Evolutionary conservation across 352 stramenopile species (phyloP).

Genomic region (Pythium angustatum): DNA sequence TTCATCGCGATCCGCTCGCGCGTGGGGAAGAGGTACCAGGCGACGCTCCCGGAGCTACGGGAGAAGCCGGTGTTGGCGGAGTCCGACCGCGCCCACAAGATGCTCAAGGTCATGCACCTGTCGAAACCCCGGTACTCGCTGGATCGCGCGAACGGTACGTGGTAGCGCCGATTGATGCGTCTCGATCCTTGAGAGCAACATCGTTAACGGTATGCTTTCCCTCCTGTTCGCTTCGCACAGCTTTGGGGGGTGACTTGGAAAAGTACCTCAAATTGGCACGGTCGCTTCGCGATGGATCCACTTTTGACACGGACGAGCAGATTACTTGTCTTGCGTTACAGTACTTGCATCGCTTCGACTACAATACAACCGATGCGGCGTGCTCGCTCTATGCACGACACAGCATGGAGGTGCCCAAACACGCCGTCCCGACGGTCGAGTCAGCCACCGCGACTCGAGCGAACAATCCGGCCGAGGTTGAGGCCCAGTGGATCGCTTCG

Average conservation of each 20-base stretch:
- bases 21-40: slow-evolving; percentile 83
- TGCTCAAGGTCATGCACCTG: slow-evolving; percentile 32
- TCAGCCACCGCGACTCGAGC: slow-evolving; percentile 12
- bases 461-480: slow-evolving; percentile 41
- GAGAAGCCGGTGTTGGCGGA: slow-evolving; percentile 19
- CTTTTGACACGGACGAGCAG: slow-evolving; percentile 81
- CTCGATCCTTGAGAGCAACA: too few relatives aligned
- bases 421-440: slow-evolving; percentile 16
- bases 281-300: slow-evolving; percentile 71
- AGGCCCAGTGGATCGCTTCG: slow-evolving; percentile 53
- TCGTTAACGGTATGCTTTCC: background rate
- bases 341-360: slow-evolving; percentile 81
- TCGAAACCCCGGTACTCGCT: slow-evolving; percentile 45
- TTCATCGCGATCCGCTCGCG: slow-evolving; percentile 76
- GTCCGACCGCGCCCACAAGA: slow-evolving; percentile 20
- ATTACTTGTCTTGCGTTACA: slow-evolving; percentile 68
- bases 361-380: slow-evolving; percentile 74
- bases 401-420: slow-evolving; percentile 68
- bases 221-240: slow-evolving; percentile 33
- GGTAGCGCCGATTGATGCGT: too few relatives aligned
- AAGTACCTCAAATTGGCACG: slow-evolving; percentile 81
- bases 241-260: slow-evolving; percentile 61
- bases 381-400: slow-evolving; percentile 82
- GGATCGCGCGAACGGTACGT: slow-evolving; percentile 56
- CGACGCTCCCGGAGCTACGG: slow-evolving; percentile 59